Base-by-base conservation (phyloP, 2,329 filamentous ascomycete genomes). In the Alternaria infectoria region DNA sequence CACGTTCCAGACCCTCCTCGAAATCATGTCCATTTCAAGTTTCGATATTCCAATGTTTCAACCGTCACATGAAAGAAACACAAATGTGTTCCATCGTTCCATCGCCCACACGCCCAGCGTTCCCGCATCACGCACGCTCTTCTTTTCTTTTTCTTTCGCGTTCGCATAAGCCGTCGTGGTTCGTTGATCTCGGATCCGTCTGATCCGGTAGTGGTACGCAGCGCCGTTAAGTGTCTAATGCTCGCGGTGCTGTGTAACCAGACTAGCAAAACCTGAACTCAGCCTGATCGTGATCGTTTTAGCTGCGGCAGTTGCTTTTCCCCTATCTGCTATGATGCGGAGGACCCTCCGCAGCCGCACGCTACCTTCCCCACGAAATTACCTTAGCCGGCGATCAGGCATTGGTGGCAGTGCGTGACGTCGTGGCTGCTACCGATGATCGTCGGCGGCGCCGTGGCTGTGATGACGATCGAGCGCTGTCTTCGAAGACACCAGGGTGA, bases 211-310 rank as follows among this genome's bases (percentile, higher is more conserved):
- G 40, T 30, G 28, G 45, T 40, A 54, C 51, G 26, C 43, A 46
- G 46, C 44, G 46, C 36, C 50, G 54, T 61, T 28, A 25, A 21
- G 44, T 49, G 25, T 61, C 59, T 36, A 61, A 50, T 17, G 28
- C 30, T 56, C 21, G 36, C 36, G 30, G 49, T 30, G 52, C 52
- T 50, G 45, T 40, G 17, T 57, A 28, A 19, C 26, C 17, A 49
- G n/a, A 54, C 59, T 51, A 45, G 26, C 11, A 25, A 50, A 46
- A 30, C 52, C 25, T 57, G 30, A 50, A 40, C 36, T 40, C 36
- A 40, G 36, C 36, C 36, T 40, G 36, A 40, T 40, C 36, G 36
- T 40, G 36, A 40, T 57, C 36, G 36, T 32, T 13, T n/a, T 40
- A 25, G 52, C 40, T 55, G 28, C 43, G 44, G 21, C 43, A 23